Conservation (phyloP, 176 grass and related monocot genomes). For the Aegilops speltoides region DNA sequence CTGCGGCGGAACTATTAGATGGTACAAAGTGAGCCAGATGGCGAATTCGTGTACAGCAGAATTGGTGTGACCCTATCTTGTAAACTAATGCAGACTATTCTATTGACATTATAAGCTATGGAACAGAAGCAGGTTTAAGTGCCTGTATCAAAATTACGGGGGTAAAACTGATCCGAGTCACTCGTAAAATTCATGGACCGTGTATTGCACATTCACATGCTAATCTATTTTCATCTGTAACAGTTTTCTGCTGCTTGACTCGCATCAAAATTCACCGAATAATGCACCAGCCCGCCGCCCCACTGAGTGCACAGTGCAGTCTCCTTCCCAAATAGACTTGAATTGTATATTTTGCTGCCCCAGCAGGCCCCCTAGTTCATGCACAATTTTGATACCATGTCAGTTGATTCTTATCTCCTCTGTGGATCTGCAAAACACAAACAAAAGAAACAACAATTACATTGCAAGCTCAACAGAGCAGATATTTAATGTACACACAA, state of each 20-base stretch:
- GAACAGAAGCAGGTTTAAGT: not conserved
- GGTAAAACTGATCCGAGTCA: not conserved
- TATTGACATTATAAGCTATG: slow-evolving; percentile 18
- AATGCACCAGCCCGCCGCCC: not conserved
- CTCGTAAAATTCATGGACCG: not conserved
- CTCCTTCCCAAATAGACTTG: not conserved
- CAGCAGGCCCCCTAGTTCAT: not conserved
- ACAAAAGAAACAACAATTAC: slow-evolving; percentile 6
- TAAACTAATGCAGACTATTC: slow-evolving; percentile 18
- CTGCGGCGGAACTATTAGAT: not conserved
- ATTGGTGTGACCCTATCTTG: not conserved
- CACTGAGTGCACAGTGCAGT: not conserved
- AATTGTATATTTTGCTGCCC: slow-evolving; percentile 23
- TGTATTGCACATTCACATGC: slow-evolving; percentile 34
- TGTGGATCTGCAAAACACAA: slow-evolving; percentile 17
- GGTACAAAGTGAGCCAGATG: not conserved
- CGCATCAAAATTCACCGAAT: not conserved
- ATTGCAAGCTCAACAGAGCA: not conserved
- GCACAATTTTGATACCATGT: not conserved
- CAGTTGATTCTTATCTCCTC: not conserved
- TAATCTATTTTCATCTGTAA: slow-evolving; percentile 20
- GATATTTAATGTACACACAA: not conserved
- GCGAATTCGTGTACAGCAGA: slow-evolving; percentile 18
- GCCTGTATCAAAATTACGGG: not conserved
- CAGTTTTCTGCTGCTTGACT: not conserved